These are phyloP conservation scores for Pseudognaphalium luteoalbum DNA, from an alignment of 129 eudicot genomes.

Conservation along the genomic window DNA sequence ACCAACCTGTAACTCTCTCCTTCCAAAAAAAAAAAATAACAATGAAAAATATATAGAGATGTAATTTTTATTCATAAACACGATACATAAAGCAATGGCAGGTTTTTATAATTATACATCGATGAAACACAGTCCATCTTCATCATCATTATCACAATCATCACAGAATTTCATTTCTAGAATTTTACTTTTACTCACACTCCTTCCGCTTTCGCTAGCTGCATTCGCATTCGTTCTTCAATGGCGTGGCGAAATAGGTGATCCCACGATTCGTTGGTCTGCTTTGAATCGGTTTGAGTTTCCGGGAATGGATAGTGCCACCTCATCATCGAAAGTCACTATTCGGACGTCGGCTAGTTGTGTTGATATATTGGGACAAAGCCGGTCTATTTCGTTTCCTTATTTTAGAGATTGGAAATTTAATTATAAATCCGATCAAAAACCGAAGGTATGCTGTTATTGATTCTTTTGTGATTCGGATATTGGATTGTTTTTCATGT, in stretches of 20 bases:
- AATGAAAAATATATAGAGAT: too few relatives aligned
- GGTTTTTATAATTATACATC: slow-evolving; percentile 14
- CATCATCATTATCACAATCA: slow-evolving; percentile 40
- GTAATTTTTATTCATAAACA: background rate
- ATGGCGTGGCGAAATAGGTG: slow-evolving; percentile 66
- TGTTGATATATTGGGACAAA: slow-evolving; percentile 38
- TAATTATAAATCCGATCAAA: slow-evolving; percentile 31
- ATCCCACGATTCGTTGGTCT: slow-evolving; percentile 30
- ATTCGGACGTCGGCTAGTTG: slow-evolving; percentile 32
- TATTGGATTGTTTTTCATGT: background rate
- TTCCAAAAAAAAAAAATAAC: too few relatives aligned
- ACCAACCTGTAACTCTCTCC: background rate
- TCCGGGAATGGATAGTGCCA: slow-evolving; percentile 31
- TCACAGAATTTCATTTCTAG: slow-evolving; percentile 36
- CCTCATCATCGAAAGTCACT: slow-evolving; percentile 15
- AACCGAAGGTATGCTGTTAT: slow-evolving; percentile 33
- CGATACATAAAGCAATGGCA: background rate
- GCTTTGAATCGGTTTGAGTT: slow-evolving; percentile 25
- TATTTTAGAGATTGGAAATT: slow-evolving; percentile 47
- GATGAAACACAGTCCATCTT: slow-evolving; percentile 31
- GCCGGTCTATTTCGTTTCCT: slow-evolving; percentile 37
- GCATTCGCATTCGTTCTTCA: slow-evolving; percentile 82
- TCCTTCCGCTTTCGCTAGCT: slow-evolving; percentile 73
- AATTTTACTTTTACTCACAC: slow-evolving; percentile 61
- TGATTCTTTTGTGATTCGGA: background rate